Conservation (phyloP, 2,329 filamentous ascomycete species). For the Penicillium janthinellum region DNA sequence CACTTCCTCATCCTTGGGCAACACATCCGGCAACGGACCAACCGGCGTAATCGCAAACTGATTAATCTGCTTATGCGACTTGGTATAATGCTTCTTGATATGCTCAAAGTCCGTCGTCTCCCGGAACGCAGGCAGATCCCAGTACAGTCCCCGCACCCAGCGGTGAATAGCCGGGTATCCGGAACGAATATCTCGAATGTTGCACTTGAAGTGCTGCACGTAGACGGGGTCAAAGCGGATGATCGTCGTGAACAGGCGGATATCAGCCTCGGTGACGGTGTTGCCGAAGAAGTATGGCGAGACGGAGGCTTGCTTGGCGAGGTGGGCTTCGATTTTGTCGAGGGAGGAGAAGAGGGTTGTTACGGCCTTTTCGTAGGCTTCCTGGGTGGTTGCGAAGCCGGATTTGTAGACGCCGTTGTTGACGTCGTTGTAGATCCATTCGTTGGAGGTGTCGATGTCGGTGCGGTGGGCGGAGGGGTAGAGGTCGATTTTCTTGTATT, state of each 20-base stretch:
- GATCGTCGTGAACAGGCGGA: conserved; percentile 73
- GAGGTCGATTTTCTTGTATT: conserved; percentile 64
- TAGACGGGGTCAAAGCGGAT: conserved; percentile 76
- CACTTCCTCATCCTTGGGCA: conserved; percentile 79
- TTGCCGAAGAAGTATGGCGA: conserved; percentile 74
- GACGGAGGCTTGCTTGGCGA: conserved; percentile 49
- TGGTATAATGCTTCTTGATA: conserved; percentile 80
- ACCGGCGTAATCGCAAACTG: conserved; percentile 74
- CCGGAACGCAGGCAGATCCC: conserved; percentile 75
- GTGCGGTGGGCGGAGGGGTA: conserved; percentile 66
- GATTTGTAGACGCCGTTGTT: conserved; percentile 59
- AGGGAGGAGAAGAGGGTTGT: conserved; percentile 72
- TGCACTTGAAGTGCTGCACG: conserved; percentile 81
- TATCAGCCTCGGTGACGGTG: conserved; percentile 76
- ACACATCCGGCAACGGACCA: conserved; percentile 79
- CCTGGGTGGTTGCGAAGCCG: conserved; percentile 82
- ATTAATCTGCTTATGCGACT: conserved; percentile 67
- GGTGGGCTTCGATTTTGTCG: conserved; percentile 73
- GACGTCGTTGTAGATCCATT: conserved; percentile 73
- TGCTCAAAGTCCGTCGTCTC: conserved; percentile 90
- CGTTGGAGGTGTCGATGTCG: conserved; percentile 75
- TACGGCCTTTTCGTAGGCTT: conserved; percentile 78
- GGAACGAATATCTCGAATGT: conserved; percentile 78
- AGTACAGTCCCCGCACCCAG: conserved; percentile 84
- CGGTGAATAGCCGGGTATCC: conserved; percentile 79